phyloP scores from a whole-genome alignment of 257 asterid species.

The Rehmannia glutinosa region DNA sequence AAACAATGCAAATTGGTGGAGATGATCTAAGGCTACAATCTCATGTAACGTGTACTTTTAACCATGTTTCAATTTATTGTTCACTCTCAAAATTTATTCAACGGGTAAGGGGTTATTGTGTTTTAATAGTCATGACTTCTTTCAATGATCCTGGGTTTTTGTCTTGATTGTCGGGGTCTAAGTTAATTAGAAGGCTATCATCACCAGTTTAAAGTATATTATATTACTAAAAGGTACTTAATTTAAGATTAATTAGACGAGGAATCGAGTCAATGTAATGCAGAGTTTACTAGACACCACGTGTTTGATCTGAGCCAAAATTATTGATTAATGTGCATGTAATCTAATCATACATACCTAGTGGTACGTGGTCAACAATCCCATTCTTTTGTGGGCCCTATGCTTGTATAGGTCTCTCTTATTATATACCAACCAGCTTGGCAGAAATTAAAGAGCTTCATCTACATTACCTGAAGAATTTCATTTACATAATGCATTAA shows the following conservation, averaged over 20 bases:
- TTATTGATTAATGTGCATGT: slow-evolving; percentile 25
- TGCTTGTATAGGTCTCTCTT: too few relatives aligned
- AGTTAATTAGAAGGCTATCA: background rate
- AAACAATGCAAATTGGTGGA: too few relatives aligned
- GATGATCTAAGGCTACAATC: too few relatives aligned
- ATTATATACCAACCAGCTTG: background rate
- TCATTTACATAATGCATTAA: too few relatives aligned
- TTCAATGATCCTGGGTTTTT: background rate
- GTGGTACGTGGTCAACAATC: slow-evolving; percentile 37
- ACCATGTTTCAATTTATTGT: too few relatives aligned
- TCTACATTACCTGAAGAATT: too few relatives aligned
- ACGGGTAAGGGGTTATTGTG: background rate
- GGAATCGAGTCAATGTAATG: slow-evolving; percentile 25
- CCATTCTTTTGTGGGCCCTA: slow-evolving; percentile 17
- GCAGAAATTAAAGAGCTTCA: background rate
- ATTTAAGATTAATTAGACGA: slow-evolving; percentile 15
- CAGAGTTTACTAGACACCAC: slow-evolving; percentile 50
- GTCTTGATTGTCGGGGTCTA: background rate
- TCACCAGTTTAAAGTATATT: background rate
- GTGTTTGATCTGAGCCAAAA: slow-evolving; percentile 34
- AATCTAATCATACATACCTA: slow-evolving; percentile 15
- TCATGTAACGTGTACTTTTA: too few relatives aligned
- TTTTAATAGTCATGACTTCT: background rate
- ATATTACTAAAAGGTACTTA: background rate
- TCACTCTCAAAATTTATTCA: too few relatives aligned